A percentile compares a stretch with the other conserved stretches of the same genome.
phyloP scores from a whole-genome alignment of 208 protist species.

The Trichomonas tenax region DNA sequence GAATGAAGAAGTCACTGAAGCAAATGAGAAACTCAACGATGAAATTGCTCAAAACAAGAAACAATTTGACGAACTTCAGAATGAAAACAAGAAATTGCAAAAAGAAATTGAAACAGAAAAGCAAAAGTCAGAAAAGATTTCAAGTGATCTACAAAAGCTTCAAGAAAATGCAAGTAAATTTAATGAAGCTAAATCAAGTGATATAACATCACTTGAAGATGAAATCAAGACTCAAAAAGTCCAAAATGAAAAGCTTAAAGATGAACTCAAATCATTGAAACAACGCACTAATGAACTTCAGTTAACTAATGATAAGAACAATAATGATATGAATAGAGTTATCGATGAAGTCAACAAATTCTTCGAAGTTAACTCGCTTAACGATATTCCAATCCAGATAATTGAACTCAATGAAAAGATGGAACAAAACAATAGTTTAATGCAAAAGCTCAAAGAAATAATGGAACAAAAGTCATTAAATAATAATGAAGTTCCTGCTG shows the following conservation, averaged over 20 bases:
- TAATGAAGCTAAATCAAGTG: neutral
- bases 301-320: neutral
- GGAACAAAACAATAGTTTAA: neutral
- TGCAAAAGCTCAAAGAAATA: neutral
- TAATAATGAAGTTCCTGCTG: neutral
- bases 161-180: neutral
- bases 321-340: neutral
- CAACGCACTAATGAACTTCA: neutral
- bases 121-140: neutral
- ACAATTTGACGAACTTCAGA: neutral
- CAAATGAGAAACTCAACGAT: neutral
- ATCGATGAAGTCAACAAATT: neutral
- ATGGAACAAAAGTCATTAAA: neutral
- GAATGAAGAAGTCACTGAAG: neutral
- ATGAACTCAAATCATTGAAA: neutral
- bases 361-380: neutral
- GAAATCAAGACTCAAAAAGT: neutral
- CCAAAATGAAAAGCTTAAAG: neutral
- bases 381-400: neutral
- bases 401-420: neutral
- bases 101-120: neutral
- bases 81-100: neutral
- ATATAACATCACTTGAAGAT: neutral
- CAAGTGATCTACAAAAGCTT: neutral
- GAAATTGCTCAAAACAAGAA: neutral